A percentile compares a stretch with the other conserved stretches of the same genome.
These are phyloP conservation scores for Pestalotiopsis sp. DNA, from an alignment of 2,329 filamentous ascomycete species.

Conservation along the genomic window DNA sequence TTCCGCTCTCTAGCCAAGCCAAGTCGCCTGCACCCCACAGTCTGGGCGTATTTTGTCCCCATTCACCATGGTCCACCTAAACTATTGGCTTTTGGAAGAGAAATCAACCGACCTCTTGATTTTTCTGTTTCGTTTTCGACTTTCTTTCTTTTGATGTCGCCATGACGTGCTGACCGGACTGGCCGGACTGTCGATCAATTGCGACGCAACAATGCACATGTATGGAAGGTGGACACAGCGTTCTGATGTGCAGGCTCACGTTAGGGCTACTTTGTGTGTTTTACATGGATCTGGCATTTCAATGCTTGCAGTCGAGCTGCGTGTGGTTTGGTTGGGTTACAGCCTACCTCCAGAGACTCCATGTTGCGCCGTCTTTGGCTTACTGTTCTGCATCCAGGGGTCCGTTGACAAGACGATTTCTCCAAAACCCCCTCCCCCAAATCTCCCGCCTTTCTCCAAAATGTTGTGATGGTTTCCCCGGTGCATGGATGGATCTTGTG, in stretches of 20 bases:
- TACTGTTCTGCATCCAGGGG: neutral
- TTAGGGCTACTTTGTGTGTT: no score
- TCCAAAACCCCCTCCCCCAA: neutral
- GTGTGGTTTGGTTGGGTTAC: neutral
- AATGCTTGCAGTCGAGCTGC: no score
- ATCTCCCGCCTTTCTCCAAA: neutral
- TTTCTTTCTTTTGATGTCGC: neutral
- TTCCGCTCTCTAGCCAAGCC: neutral
- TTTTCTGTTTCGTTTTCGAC: neutral
- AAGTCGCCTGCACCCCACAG: neutral
- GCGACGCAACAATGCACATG: neutral
- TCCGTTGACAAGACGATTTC: neutral
- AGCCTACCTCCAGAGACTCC: neutral
- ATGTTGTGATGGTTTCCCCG: neutral
- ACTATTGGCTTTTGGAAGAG: neutral
- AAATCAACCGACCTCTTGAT: neutral
- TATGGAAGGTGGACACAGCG: neutral
- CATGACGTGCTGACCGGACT: neutral
- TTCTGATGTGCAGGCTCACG: no score
- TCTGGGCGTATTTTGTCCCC: neutral
- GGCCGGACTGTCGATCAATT: neutral
- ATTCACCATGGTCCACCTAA: neutral
- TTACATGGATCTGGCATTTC: no score
- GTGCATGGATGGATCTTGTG: neutral
- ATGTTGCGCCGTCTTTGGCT: no score